Conservation (phyloP, 2,329 filamentous ascomycete genomes). For the Aureobasidium pullulans region DNA sequence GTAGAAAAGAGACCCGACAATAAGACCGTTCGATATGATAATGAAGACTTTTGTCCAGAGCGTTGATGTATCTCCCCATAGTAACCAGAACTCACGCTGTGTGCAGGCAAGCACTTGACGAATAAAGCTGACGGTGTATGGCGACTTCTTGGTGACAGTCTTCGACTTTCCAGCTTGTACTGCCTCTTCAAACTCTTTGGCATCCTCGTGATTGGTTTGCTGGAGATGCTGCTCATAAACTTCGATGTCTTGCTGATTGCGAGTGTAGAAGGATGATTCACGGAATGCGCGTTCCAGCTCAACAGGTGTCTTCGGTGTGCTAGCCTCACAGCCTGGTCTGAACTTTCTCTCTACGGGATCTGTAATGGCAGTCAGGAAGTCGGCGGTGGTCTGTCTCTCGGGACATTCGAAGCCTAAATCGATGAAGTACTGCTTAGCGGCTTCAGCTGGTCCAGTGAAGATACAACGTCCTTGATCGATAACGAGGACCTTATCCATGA, state of each 20-base stretch:
- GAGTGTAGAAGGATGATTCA: constrained; percentile 53
- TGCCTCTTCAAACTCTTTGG: constrained; percentile 57
- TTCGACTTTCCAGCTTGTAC: constrained; percentile 62
- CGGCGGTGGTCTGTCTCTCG: constrained; percentile 61
- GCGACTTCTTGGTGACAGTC: constrained; percentile 57
- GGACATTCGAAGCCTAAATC: constrained; percentile 56
- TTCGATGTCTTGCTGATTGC: constrained; percentile 53
- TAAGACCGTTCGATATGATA: constrained; percentile 64
- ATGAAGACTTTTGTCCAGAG: constrained; percentile 70
- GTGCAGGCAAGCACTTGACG: constrained; percentile 64
- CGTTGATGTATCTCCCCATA: constrained; percentile 67
- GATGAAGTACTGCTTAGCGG: constrained; percentile 59
- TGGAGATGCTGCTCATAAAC: constrained; percentile 53
- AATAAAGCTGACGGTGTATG: constrained; percentile 68
- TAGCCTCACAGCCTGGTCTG: constrained; percentile 56
- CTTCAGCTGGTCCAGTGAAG: constrained; percentile 55
- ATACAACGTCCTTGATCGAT: constrained; percentile 66
- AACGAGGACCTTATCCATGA: constrained; percentile 75
- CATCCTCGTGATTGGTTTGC: constrained; percentile 52
- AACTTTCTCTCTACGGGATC: constrained; percentile 66
- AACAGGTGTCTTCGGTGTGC: constrained; percentile 60
- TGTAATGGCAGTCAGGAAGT: constrained; percentile 70
- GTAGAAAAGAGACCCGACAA: constrained; percentile 74
- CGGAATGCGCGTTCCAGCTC: constrained; percentile 64
- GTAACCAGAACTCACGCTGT: constrained; percentile 69